Conservation (phyloP, 2,329 filamentous ascomycete genomes). For the Paracoccidioides brasiliensis region DNA sequence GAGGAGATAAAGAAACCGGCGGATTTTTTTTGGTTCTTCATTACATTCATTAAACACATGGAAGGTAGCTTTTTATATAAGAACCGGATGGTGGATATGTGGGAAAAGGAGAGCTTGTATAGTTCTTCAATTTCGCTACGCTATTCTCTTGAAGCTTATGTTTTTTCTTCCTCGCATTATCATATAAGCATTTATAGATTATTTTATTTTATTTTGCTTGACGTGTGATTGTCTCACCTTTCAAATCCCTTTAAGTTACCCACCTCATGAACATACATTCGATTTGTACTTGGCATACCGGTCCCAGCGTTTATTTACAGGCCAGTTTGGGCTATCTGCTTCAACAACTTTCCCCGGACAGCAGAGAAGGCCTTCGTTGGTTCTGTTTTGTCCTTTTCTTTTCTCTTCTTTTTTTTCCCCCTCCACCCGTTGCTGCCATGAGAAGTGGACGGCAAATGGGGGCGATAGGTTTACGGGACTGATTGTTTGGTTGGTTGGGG, state of each 20-base stretch:
- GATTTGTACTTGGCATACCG: constrained; percentile 16
- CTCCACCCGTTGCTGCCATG: too few species aligned
- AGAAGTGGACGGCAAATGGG: too few species aligned
- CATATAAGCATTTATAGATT: constrained; percentile 1
- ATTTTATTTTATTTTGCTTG: background rate
- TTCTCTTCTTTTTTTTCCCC: too few species aligned
- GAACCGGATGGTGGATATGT: constrained; percentile 1
- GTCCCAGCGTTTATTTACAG: background rate
- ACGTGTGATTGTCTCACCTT: background rate
- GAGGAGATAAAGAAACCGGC: background rate
- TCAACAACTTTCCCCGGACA: background rate
- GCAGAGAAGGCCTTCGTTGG: background rate
- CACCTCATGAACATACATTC: constrained; percentile 16
- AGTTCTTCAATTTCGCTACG: background rate
- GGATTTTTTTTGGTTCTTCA: constrained; percentile 9
- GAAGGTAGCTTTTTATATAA: background rate
- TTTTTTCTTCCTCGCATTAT: background rate
- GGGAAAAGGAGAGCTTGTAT: background rate
- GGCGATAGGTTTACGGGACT: background rate
- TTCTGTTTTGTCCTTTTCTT: too few species aligned
- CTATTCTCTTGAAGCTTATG: background rate
- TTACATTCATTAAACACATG: constrained; percentile 14
- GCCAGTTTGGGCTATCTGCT: background rate
- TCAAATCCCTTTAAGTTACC: background rate
- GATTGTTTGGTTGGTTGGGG: too few species aligned